Percentiles rank a stretch among this genome's conserved stretches.
Conservation (phyloP, 176 grass and related monocot species). For the Oryza meridionalis region DNA sequence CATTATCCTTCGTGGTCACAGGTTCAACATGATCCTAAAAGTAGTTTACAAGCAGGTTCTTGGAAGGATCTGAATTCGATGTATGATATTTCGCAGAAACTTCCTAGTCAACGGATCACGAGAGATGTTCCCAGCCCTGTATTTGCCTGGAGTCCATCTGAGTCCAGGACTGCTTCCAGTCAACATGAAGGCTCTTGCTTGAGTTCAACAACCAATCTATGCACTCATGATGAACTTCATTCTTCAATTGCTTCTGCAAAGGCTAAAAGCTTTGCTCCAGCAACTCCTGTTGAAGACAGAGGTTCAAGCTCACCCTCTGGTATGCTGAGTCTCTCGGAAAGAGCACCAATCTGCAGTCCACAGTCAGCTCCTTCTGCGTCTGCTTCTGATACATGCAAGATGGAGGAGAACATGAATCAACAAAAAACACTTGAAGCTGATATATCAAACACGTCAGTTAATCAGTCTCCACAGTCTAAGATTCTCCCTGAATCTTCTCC, state of each 20-base stretch:
- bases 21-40: slow-evolving; percentile 39
- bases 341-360: slow-evolving; percentile 43
- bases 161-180: slow-evolving; percentile 58
- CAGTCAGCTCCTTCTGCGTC: slow-evolving; percentile 39
- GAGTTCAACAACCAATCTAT: slow-evolving; percentile 46
- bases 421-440: slow-evolving; percentile 42
- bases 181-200: slow-evolving; percentile 60
- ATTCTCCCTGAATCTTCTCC: slow-evolving; percentile 30
- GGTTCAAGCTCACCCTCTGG: slow-evolving; percentile 51
- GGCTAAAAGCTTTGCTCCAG: slow-evolving; percentile 42
- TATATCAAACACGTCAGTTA: slow-evolving; percentile 50
- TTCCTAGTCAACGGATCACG: slow-evolving; percentile 39
- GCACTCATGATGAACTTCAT: slow-evolving; percentile 50
- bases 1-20: slow-evolving; percentile 37
- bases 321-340: slow-evolving; percentile 47
- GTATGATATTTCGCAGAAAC: slow-evolving; percentile 22
- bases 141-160: slow-evolving; percentile 53
- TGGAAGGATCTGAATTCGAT: slow-evolving; percentile 49
- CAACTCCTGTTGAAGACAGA: slow-evolving; percentile 56
- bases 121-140: slow-evolving; percentile 48
- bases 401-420: slow-evolving; percentile 44
- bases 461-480: slow-evolving; percentile 48
- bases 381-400: slow-evolving; percentile 46
- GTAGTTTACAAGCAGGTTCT: slow-evolving; percentile 41
- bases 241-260: slow-evolving; percentile 49